A percentile compares a stretch with the other conserved stretches of the same genome.
Conservation (phyloP, 257 asterid species). For the Petrea volubilis region DNA sequence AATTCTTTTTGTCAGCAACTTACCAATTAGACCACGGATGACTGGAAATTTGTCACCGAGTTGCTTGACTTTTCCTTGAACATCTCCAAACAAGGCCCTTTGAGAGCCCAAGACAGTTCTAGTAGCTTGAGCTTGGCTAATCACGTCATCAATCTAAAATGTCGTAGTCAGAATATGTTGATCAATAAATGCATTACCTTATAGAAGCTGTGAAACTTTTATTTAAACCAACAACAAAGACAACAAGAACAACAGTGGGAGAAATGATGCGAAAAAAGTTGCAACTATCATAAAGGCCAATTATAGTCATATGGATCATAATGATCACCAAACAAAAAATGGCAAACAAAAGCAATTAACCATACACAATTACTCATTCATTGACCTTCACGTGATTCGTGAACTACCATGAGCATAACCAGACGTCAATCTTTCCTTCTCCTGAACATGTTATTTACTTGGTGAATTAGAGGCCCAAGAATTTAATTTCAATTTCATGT, state of each 20-base stretch:
- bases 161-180: conserved; percentile 2
- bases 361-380: background rate
- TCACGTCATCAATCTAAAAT: conserved; percentile 87
- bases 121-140: conserved; percentile 97
- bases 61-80: conserved; percentile 89
- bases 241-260: background rate
- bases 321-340: background rate
- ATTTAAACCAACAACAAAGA: background rate
- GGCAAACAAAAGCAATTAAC: background rate
- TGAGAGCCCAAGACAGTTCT: conserved; percentile 83
- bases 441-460: conserved; percentile 5
- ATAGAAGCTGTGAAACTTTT: conserved; percentile 9
- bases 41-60: conserved; percentile 88
- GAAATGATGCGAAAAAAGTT: background rate
- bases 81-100: conserved; percentile 85
- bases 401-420: background rate
- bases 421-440: background rate
- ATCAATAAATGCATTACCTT: conserved; percentile 7
- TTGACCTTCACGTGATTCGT: background rate
- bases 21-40: conserved; percentile 93
- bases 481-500: conserved; percentile 1
- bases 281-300: background rate
- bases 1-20: background rate
- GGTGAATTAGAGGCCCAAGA: background rate
- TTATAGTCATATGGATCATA: conserved; percentile 1